Evolutionary conservation across 768 basidiomycete genomes (phyloP).

Genomic region (Pleurotus djamor): DNA sequence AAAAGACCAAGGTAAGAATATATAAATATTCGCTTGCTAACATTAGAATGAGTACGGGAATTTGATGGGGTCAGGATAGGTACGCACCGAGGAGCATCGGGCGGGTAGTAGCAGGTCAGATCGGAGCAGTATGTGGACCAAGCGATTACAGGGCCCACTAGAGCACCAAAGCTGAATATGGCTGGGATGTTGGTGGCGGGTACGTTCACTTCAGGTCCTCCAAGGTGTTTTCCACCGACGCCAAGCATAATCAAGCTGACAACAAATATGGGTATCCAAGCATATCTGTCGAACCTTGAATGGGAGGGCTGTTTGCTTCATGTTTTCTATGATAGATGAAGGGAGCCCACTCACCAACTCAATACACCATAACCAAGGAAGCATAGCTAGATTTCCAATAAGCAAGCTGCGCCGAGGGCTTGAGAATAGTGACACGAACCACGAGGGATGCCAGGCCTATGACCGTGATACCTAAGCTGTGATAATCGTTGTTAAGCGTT

Average conservation of each 20-base stretch:
- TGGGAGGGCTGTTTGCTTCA: neutral
- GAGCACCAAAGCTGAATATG: constrained; percentile 68
- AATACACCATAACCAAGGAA: constrained; percentile 56
- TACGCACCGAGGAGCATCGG: constrained; percentile 53
- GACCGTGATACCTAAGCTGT: constrained; percentile 80
- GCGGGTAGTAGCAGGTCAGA: constrained; percentile 69
- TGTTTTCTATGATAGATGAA: neutral
- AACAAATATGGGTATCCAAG: constrained; percentile 80
- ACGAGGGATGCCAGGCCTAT: constrained; percentile 67
- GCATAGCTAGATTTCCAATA: constrained; percentile 32
- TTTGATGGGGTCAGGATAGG: neutral
- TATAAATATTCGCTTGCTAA: constrained; percentile 60
- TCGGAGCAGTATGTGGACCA: constrained; percentile 65
- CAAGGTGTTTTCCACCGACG: constrained; percentile 70
- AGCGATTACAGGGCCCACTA: constrained; percentile 41
- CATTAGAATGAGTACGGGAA: neutral
- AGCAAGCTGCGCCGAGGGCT: neutral
- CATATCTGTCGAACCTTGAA: constrained; percentile 61
- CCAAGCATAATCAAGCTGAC: constrained; percentile 71
- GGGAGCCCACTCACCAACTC: constrained; percentile 30
- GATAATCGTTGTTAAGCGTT: neutral
- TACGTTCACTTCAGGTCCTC: constrained; percentile 38
- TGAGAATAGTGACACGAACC: constrained; percentile 33
- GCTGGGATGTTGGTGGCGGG: constrained; percentile 49
- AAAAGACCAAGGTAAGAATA: constrained; percentile 72